Percentiles rank a stretch among this genome's conserved stretches.
phyloP scores from a whole-genome alignment of 1,139 yeast genomes.

The Suhomyces bolitotheri region DNA sequence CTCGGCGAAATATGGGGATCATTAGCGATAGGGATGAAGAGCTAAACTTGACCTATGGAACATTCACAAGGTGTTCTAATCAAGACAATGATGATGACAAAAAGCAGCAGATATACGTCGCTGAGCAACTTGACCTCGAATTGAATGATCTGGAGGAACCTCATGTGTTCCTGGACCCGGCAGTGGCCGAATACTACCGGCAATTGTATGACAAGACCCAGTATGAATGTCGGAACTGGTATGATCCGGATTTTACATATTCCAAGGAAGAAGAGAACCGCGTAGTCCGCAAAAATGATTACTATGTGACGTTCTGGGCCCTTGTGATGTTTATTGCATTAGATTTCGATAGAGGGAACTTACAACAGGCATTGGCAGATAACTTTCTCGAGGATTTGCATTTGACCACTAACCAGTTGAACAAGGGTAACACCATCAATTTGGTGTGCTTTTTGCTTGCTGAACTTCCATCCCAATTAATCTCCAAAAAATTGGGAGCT shows the following conservation, averaged over 20 bases:
- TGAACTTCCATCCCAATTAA: constrained; percentile 56
- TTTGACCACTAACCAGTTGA: constrained; percentile 49
- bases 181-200: constrained; percentile 41
- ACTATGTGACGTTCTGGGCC: constrained; percentile 47
- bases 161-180: constrained; percentile 32
- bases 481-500: constrained; percentile 53
- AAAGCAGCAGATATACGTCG: constrained; percentile 4
- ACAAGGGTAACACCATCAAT: constrained; percentile 48
- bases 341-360: constrained; percentile 53
- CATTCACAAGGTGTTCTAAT: too few species aligned
- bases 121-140: constrained; percentile 5
- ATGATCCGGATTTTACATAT: constrained; percentile 51
- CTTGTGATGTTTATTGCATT: constrained; percentile 52
- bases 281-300: constrained; percentile 44
- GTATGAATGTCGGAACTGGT: constrained; percentile 47
- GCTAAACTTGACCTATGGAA: too few species aligned
- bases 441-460: constrained; percentile 48
- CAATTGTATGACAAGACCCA: constrained; percentile 39
- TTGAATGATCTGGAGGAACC: constrained; percentile 4
- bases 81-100: too few species aligned
- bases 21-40: too few species aligned
- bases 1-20: too few species aligned
- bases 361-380: constrained; percentile 53
- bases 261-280: constrained; percentile 41
- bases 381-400: constrained; percentile 44